phyloP scores from a whole-genome alignment of 495 filamentous ascomycete genomes.

The Tuber calosporum region DNA sequence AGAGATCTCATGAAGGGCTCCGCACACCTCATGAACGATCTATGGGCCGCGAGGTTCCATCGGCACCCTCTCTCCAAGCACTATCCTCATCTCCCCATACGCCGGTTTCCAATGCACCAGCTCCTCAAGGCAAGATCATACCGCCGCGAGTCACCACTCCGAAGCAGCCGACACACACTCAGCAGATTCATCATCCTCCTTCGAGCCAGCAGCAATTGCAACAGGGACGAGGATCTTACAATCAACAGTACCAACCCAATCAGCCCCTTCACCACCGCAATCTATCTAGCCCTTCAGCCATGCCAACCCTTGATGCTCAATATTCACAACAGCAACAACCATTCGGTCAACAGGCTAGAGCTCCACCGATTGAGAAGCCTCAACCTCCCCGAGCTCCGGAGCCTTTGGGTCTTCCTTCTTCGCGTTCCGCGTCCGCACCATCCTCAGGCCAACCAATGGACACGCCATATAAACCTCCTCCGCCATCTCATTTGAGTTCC shows the following conservation, averaged over 20 bases:
- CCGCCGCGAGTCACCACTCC: constrained; percentile 10
- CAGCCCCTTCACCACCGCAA: constrained; percentile 22
- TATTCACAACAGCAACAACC: constrained; percentile 17
- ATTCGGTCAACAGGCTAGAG: constrained; percentile 15
- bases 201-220: constrained; percentile 21
- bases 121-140: constrained; percentile 11
- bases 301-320: constrained; percentile 14
- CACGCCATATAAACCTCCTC: constrained; percentile 27
- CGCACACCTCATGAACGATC: constrained; percentile 9
- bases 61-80: constrained; percentile 2
- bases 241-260: constrained; percentile 16
- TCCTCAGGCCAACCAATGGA: constrained; percentile 11
- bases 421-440: constrained; percentile 30
- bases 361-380: constrained; percentile 11
- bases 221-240: constrained; percentile 15
- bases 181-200: constrained; percentile 19
- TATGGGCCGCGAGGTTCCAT: neutral
- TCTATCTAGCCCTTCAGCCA: constrained; percentile 21
- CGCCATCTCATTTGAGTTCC: constrained; percentile 8
- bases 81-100: neutral
- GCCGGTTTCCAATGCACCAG: neutral
- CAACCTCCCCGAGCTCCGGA: constrained; percentile 19
- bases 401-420: constrained; percentile 20
- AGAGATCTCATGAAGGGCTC: constrained; percentile 9
- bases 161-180: constrained; percentile 15